These are phyloP conservation scores for Russula sp. DNA, from an alignment of 768 basidiomycete species.

Conservation along the genomic window DNA sequence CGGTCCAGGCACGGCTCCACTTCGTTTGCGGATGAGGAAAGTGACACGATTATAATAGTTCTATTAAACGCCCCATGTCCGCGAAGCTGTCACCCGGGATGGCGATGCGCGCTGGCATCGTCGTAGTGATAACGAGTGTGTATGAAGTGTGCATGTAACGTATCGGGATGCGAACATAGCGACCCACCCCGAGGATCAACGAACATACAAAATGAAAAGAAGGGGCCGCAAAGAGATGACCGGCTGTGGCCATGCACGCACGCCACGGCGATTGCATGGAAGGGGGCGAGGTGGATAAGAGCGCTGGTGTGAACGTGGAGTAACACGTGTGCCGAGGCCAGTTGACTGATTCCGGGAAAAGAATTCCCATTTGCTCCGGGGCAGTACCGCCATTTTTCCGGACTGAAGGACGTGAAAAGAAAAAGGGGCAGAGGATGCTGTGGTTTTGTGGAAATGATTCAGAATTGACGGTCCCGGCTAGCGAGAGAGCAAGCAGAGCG, in stretches of 20 bases:
- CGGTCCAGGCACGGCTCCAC: background rate
- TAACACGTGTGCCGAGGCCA: background rate
- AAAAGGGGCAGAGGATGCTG: background rate
- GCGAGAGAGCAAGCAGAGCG: background rate
- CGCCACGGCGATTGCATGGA: too few relatives aligned
- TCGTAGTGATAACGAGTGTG: background rate
- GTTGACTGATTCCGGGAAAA: background rate
- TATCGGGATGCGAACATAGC: background rate
- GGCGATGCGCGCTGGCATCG: background rate
- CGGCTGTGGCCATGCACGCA: too few relatives aligned
- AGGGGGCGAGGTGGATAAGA: background rate
- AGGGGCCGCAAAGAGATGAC: too few relatives aligned
- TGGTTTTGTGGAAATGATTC: background rate
- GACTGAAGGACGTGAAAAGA: background rate
- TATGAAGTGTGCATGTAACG: background rate
- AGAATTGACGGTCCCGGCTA: background rate
- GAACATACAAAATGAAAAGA: background rate
- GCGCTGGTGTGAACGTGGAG: background rate
- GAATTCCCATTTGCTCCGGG: background rate
- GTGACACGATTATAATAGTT: conserved; percentile 5
- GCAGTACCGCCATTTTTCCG: background rate
- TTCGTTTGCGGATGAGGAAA: conserved; percentile 9
- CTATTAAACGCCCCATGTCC: conserved; percentile 8
- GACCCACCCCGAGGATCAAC: conserved; percentile 1
- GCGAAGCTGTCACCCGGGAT: background rate